Conservation (phyloP, 148 eudicot genomes). For the Spergularia bocconei region DNA sequence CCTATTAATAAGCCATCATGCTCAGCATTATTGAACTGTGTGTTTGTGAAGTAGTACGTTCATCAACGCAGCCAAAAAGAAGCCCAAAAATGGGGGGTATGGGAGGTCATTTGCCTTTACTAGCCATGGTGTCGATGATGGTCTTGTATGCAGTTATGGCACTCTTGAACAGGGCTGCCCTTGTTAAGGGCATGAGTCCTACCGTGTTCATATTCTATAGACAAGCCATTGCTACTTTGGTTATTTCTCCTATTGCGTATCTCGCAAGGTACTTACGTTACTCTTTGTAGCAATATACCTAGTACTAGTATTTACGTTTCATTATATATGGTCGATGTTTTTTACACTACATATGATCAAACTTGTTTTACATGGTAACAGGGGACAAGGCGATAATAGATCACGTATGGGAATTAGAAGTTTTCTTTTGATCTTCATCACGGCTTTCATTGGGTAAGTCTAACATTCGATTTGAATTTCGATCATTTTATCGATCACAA, state of each 20-base stretch:
- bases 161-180: slow-evolving; percentile 51
- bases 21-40: no score
- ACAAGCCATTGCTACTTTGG: slow-evolving; percentile 58
- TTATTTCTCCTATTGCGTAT: slow-evolving; percentile 59
- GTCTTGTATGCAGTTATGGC: slow-evolving; percentile 45
- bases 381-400: slow-evolving; percentile 29
- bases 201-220: slow-evolving; percentile 69
- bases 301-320: background rate
- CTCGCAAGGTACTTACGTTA: slow-evolving; percentile 37
- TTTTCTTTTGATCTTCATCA: slow-evolving; percentile 56
- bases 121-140: slow-evolving; percentile 54
- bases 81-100: slow-evolving; percentile 4
- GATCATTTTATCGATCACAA: no score
- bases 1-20: no score
- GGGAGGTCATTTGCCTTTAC: slow-evolving; percentile 45
- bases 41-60: background rate
- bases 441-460: slow-evolving; percentile 67
- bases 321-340: background rate
- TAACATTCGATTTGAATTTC: background rate
- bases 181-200: slow-evolving; percentile 65
- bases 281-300: background rate
- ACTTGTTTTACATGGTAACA: slow-evolving; percentile 12
- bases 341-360: background rate
- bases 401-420: slow-evolving; percentile 45
- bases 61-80: background rate